These are phyloP conservation scores for Wickerhamiella cacticola DNA, from an alignment of 805 yeast genomes.

Conservation along the genomic window DNA sequence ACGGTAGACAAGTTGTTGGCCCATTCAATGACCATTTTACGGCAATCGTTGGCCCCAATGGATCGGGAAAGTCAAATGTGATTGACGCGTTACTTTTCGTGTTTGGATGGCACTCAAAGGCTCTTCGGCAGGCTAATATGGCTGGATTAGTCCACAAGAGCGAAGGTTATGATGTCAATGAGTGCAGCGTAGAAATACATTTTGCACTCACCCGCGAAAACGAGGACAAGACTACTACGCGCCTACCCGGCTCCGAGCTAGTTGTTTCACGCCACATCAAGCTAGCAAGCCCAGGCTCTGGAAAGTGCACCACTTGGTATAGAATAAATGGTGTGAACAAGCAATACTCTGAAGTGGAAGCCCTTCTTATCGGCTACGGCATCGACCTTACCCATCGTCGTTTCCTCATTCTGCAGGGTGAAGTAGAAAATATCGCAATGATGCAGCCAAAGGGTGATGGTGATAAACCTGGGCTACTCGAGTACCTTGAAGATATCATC, in stretches of 20 bases:
- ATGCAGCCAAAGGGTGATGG: conserved; percentile 98
- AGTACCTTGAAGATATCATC: conserved; percentile 90
- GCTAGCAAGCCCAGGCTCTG: conserved; percentile 42
- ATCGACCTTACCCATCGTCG: conserved; percentile 92
- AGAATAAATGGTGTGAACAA: conserved; percentile 54
- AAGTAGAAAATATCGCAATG: conserved; percentile 94
- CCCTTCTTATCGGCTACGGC: conserved; percentile 62
- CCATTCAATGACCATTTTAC: conserved; percentile 90
- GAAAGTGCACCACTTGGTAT: conserved; percentile 43
- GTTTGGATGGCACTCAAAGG: conserved; percentile 90
- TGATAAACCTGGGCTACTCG: conserved; percentile 84
- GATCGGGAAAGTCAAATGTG: conserved; percentile 95
- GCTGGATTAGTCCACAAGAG: conserved; percentile 90
- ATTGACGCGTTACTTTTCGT: conserved; percentile 94
- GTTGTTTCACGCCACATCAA: conserved; percentile 72
- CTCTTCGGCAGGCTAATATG: conserved; percentile 93
- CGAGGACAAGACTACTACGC: conserved; percentile 31
- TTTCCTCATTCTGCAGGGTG: conserved; percentile 91
- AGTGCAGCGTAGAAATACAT: conserved; percentile 84
- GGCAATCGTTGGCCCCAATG: conserved; percentile 97
- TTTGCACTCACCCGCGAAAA: conserved; percentile 64
- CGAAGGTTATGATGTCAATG: conserved; percentile 48
- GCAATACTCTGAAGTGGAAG: conserved; percentile 67
- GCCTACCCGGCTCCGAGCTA: conserved; percentile 45
- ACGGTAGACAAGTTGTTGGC: conserved; percentile 84